Evolutionary conservation across 2,329 filamentous ascomycete genomes (phyloP).

Genomic region (Xylaria sp.): DNA sequence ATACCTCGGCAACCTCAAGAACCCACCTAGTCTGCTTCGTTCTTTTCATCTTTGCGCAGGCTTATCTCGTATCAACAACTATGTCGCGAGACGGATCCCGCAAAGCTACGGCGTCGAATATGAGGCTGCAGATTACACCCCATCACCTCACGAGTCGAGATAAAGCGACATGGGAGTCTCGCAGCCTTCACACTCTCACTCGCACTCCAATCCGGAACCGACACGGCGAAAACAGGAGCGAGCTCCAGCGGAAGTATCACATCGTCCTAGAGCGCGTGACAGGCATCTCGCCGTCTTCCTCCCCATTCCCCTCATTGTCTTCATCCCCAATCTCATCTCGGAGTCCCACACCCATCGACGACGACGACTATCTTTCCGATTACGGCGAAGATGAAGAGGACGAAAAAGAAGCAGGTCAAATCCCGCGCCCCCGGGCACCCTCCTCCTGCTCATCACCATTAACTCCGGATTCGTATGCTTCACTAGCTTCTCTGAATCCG

Average conservation of each 20-base stretch:
- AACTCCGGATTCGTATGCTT: conserved; percentile 34
- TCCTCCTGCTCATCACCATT: background rate
- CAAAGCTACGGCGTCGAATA: background rate
- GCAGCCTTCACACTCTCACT: background rate
- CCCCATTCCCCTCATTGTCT: background rate
- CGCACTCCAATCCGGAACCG: background rate
- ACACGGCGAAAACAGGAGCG: background rate
- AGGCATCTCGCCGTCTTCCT: background rate
- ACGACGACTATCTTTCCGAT: conserved; percentile 28
- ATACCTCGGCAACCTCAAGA: background rate
- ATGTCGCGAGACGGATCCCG: background rate
- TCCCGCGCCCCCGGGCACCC: background rate
- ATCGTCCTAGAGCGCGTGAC: conserved; percentile 1
- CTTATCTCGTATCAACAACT: no score
- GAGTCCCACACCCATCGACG: background rate
- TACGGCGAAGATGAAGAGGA: conserved; percentile 27
- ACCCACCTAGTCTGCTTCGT: background rate
- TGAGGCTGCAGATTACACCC: background rate
- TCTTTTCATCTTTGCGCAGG: background rate
- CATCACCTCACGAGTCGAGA: background rate
- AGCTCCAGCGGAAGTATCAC: conserved; percentile 16
- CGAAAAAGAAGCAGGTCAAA: background rate
- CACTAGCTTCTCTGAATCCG: conserved; percentile 33
- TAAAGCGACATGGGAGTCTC: background rate
- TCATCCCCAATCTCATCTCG: background rate